These are phyloP conservation scores for Coprinopsis sp. DNA, from an alignment of 768 basidiomycete genomes.

Conservation along the genomic window DNA sequence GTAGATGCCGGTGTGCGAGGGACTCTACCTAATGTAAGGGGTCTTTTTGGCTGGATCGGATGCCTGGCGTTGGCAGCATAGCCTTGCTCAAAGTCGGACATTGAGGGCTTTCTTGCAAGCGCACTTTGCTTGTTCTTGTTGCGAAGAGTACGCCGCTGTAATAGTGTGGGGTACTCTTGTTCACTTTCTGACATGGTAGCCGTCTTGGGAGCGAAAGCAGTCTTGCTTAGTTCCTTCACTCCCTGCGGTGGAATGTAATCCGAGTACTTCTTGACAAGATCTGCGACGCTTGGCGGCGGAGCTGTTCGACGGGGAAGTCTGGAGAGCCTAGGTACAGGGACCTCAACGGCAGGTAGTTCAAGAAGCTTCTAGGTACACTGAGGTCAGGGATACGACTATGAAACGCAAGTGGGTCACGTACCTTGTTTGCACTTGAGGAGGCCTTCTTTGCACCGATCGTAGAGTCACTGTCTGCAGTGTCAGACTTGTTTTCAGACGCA, in stretches of 20 bases:
- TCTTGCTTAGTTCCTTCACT: conserved; percentile 66
- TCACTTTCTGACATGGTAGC: conserved; percentile 76
- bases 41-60: conserved; percentile 49
- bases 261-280: conserved; percentile 79
- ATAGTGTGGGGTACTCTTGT: conserved; percentile 49
- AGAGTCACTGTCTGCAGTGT: conserved; percentile 75
- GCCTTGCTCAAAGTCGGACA: conserved; percentile 86
- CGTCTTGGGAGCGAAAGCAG: conserved; percentile 54
- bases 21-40: conserved; percentile 38
- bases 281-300: conserved; percentile 69
- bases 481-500: conserved; percentile 12
- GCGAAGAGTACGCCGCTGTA: conserved; percentile 37
- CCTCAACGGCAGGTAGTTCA: conserved; percentile 17
- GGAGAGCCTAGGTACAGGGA: conserved; percentile 38
- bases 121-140: conserved; percentile 27
- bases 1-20: conserved; percentile 48
- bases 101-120: conserved; percentile 52
- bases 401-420: background rate
- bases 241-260: conserved; percentile 71
- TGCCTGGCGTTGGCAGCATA: conserved; percentile 89
- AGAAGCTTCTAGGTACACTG: conserved; percentile 7
- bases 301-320: conserved; percentile 58
- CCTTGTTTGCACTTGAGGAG: background rate
- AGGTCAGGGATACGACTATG: background rate
- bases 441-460: conserved; percentile 60